These are phyloP conservation scores for Talaromyces rugulosus DNA, from an alignment of 2,329 filamentous ascomycete genomes.

Conservation along the genomic window DNA sequence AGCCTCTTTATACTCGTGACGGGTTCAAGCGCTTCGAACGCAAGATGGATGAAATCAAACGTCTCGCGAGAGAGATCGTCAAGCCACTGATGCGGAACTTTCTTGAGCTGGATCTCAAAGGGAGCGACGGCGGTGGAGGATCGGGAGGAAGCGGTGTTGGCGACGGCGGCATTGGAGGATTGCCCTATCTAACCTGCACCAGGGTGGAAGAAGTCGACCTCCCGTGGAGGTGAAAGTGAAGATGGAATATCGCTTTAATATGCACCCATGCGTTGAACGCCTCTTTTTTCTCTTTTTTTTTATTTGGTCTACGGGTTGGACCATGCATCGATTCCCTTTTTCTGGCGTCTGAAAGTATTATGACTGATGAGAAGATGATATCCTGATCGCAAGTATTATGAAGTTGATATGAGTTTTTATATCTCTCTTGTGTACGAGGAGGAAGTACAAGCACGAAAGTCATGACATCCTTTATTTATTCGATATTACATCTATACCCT, in stretches of 20 bases:
- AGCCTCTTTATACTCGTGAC: conserved; percentile 71
- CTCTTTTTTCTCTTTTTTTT: neutral
- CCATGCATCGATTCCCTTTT: neutral
- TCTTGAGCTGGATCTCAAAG: conserved; percentile 70
- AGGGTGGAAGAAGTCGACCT: conserved; percentile 59
- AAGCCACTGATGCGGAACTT: conserved; percentile 81
- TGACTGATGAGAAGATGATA: conserved; percentile 15
- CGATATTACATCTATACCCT: neutral
- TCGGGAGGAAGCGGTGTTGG: conserved; percentile 17
- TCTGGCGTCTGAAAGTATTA: conserved; percentile 2
- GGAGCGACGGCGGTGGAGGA: conserved; percentile 18
- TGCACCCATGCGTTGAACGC: conserved; percentile 6
- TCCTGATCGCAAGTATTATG: conserved; percentile 4
- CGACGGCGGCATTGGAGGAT: conserved; percentile 41
- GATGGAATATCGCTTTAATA: neutral
- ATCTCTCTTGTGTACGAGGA: neutral
- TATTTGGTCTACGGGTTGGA: neutral
- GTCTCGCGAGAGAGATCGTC: conserved; percentile 74
- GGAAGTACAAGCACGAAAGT: neutral
- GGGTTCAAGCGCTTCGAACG: conserved; percentile 81
- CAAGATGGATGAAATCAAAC: conserved; percentile 82
- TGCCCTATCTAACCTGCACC: conserved; percentile 64
- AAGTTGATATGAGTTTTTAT: neutral
- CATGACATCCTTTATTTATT: neutral
- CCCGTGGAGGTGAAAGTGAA: conserved; percentile 51